Percentiles rank a stretch among this genome's conserved stretches.
Conservation (phyloP, 1,284 basidiomycete species). For the Ustilago lituana region DNA sequence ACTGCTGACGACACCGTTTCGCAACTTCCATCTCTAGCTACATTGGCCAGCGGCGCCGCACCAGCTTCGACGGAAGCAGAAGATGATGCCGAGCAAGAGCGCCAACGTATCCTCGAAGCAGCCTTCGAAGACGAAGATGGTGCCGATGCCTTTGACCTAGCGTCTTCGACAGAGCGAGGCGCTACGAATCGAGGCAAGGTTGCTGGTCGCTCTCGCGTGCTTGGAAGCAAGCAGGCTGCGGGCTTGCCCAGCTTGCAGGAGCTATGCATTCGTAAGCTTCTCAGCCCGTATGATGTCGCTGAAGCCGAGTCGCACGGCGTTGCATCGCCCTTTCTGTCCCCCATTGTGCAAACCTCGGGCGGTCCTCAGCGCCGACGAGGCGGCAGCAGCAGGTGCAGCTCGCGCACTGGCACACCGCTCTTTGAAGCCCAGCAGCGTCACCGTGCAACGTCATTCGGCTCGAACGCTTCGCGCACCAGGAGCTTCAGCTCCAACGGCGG, state of each 20-base stretch:
- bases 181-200: conserved; percentile 14
- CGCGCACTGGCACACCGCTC: conserved; percentile 25
- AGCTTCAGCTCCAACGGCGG: conserved; percentile 46
- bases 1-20: conserved; percentile 13
- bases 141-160: conserved; percentile 23
- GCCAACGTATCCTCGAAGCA: conserved; percentile 46
- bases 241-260: conserved; percentile 48
- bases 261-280: conserved; percentile 57
- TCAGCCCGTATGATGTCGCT: conserved; percentile 43
- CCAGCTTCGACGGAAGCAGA: neutral
- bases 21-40: neutral
- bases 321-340: conserved; percentile 40
- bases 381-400: conserved; percentile 29
- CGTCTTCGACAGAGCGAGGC: conserved; percentile 20
- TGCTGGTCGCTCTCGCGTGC: conserved; percentile 35
- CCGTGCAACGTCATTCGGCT: conserved; percentile 28
- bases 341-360: conserved; percentile 21
- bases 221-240: conserved; percentile 29
- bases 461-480: conserved; percentile 27
- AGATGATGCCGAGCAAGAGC: conserved; percentile 27
- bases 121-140: conserved; percentile 43
- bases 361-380: conserved; percentile 27
- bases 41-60: neutral
- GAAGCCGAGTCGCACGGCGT: conserved; percentile 23
- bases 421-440: conserved; percentile 23